Evolutionary conservation across 2,329 filamentous ascomycete genomes (phyloP).

Genomic region (Colletotrichum sp.): DNA sequence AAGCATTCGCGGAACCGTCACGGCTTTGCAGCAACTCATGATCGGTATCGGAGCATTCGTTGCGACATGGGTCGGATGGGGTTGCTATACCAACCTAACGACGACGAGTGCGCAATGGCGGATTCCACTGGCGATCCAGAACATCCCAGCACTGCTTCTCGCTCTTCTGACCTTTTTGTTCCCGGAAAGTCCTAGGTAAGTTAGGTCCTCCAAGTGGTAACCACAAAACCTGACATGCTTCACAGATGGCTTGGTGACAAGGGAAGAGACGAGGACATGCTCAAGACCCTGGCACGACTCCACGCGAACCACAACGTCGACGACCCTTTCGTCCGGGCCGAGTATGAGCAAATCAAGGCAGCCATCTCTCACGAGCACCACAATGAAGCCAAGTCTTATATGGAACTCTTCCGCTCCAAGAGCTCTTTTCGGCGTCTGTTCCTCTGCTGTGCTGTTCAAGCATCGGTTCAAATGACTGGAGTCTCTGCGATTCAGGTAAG

Average conservation of each 20-base stretch:
- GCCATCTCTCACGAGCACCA: constrained; percentile 69
- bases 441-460: constrained; percentile 72
- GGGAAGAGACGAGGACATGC: constrained; percentile 65
- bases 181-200: constrained; percentile 64
- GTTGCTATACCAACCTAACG: constrained; percentile 31
- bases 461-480: constrained; percentile 78
- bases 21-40: constrained; percentile 83
- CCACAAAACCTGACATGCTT: not conserved
- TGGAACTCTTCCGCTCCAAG: constrained; percentile 65
- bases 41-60: constrained; percentile 75
- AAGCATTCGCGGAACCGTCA: constrained; percentile 75
- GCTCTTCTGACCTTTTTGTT: constrained; percentile 71
- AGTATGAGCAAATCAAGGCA: constrained; percentile 72
- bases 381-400: constrained; percentile 71
- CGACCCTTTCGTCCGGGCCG: constrained; percentile 51
- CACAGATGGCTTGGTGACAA: constrained; percentile 75
- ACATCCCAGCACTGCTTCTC: constrained; percentile 68
- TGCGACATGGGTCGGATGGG: constrained; percentile 63
- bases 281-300: constrained; percentile 69
- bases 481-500: constrained; percentile 68
- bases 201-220: accelerated
- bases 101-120: constrained; percentile 36
- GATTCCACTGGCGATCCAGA: constrained; percentile 66
- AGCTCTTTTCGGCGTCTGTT: constrained; percentile 75
- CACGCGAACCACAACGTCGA: constrained; percentile 70